Conservation (phyloP, 805 yeast genomes). For the Candida methanosorbosa region DNA sequence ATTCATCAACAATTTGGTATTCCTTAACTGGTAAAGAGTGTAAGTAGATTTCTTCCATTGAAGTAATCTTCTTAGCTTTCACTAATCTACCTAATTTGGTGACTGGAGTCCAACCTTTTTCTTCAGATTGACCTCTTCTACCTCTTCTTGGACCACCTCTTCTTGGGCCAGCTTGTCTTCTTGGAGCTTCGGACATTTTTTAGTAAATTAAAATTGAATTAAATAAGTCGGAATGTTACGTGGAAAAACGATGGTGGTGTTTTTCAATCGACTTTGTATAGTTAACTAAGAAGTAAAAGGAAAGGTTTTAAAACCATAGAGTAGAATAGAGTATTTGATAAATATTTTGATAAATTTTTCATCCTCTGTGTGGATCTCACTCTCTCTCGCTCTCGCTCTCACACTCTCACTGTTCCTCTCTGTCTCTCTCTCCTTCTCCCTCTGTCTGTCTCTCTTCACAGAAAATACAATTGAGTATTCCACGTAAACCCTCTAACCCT, state of each 20-base stretch:
- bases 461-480: no score
- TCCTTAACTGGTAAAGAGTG: slow-evolving; percentile 99
- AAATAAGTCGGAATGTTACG: slow-evolving; percentile 53
- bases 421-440: no score
- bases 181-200: slow-evolving; percentile 39
- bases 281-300: slow-evolving; percentile 1
- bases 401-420: no score
- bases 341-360: no score
- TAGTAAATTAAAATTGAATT: slow-evolving; percentile 5
- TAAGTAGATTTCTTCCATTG: slow-evolving; percentile 97
- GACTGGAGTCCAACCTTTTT: slow-evolving; percentile 99
- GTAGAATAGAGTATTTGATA: no score
- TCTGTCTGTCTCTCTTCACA: no score
- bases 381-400: no score
- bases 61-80: slow-evolving; percentile 94
- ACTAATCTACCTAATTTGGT: slow-evolving; percentile 99
- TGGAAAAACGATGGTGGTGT: slow-evolving; percentile 66
- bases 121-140: slow-evolving; percentile 81
- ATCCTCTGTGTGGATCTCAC: no score
- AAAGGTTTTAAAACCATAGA: no score
- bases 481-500: no score
- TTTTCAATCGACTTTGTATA: slow-evolving; percentile 45
- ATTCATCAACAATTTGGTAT: slow-evolving; percentile 95
- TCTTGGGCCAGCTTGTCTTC: slow-evolving; percentile 50
- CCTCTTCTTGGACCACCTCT: slow-evolving; percentile 55